These are phyloP conservation scores for Rosa rugosa DNA, from an alignment of 306 rosid genomes.

Conservation along the genomic window DNA sequence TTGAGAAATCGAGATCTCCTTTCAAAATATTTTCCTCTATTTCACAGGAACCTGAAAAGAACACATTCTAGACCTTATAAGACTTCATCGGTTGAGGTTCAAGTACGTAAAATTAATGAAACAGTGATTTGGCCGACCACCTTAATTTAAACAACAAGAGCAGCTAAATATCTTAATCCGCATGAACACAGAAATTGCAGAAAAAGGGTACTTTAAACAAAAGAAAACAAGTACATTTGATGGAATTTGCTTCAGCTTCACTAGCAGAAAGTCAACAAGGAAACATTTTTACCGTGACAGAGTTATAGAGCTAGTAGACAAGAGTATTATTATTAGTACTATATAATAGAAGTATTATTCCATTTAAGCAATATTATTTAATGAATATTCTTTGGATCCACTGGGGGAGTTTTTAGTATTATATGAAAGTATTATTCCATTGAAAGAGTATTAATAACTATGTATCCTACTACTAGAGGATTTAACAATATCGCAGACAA, in stretches of 20 bases:
- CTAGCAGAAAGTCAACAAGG: background rate
- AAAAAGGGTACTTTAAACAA: background rate
- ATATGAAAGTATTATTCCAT: no score
- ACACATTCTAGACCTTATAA: conserved; percentile 17
- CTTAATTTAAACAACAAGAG: background rate
- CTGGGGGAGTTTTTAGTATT: no score
- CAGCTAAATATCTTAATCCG: background rate
- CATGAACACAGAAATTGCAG: background rate
- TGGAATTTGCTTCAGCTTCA: background rate
- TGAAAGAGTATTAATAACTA: no score
- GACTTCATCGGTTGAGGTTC: background rate
- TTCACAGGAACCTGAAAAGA: conserved; percentile 55
- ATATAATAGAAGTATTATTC: no score
- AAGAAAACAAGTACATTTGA: background rate
- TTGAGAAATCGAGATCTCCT: conserved; percentile 44
- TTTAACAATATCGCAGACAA: no score
- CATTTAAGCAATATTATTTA: no score
- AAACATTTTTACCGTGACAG: background rate
- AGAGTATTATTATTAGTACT: no score
- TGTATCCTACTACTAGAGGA: no score
- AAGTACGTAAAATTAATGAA: background rate
- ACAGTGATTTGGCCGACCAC: background rate
- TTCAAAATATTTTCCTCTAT: conserved; percentile 29
- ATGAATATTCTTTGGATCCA: no score
- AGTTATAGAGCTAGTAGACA: background rate